phyloP scores from a whole-genome alignment of 2,329 filamentous ascomycete species.

The Ilyonectria mors-panacis region DNA sequence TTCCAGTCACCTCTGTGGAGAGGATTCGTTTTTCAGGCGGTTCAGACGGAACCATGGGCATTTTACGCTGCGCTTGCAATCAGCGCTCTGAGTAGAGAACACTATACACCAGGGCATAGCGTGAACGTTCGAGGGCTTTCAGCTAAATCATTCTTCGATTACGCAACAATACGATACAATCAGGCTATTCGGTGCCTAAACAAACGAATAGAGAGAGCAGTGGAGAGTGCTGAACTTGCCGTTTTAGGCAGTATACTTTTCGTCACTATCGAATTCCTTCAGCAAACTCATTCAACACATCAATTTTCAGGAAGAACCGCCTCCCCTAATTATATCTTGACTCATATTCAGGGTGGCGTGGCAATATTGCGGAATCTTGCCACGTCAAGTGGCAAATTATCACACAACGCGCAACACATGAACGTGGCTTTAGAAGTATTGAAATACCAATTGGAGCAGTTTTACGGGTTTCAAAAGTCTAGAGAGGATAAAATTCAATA shows the following conservation, averaged over 20 bases:
- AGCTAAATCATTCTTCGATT: background rate
- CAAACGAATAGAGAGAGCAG: background rate
- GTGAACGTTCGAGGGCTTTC: background rate
- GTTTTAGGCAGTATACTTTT: constrained; percentile 22
- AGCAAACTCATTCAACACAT: background rate
- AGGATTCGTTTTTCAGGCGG: constrained; percentile 3
- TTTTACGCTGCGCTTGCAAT: constrained; percentile 22
- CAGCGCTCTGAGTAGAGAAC: constrained; percentile 7
- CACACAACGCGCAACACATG: constrained; percentile 1
- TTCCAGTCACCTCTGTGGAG: constrained; percentile 11
- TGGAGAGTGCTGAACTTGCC: constrained; percentile 13
- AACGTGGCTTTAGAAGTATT: no score
- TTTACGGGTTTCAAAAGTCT: no score
- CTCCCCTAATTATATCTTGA: background rate
- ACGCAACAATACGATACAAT: constrained; percentile 12
- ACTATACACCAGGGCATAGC: background rate
- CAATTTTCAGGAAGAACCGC: no score
- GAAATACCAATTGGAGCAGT: no score
- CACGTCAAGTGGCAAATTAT: background rate
- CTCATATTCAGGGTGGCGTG: constrained; percentile 6
- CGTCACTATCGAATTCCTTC: constrained; percentile 20
- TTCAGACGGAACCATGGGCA: constrained; percentile 5
- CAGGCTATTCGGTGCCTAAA: constrained; percentile 16
- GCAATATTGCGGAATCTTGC: background rate
- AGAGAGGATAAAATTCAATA: no score